Percentiles rank a stretch among this genome's conserved stretches.
Conservation (phyloP, 2,329 filamentous ascomycete species). For the Capronia coronata region DNA sequence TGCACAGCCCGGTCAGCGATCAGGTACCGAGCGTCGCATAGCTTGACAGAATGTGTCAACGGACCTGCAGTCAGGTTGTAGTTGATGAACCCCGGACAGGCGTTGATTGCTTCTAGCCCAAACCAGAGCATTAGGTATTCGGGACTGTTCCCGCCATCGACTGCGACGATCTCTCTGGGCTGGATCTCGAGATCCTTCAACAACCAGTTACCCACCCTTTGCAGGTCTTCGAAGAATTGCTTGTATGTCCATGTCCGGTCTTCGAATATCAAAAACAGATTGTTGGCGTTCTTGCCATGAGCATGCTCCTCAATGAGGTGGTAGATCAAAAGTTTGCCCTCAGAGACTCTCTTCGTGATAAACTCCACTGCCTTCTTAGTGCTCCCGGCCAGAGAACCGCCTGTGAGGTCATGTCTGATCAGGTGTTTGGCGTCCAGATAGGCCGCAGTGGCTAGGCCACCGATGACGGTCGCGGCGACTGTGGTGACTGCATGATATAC, state of each 20-base stretch:
- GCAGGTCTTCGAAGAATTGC: constrained; percentile 48
- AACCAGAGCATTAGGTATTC: constrained; percentile 63
- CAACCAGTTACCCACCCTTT: constrained; percentile 59
- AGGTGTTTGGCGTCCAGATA: constrained; percentile 67
- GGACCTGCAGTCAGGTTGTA: constrained; percentile 55
- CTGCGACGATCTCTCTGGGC: constrained; percentile 55
- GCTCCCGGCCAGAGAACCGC: constrained; percentile 35
- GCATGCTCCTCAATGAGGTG: constrained; percentile 59
- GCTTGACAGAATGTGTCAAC: constrained; percentile 58
- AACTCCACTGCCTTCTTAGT: constrained; percentile 17
- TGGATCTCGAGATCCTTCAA: constrained; percentile 50
- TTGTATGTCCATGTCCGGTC: constrained; percentile 54
- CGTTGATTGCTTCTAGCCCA: constrained; percentile 58
- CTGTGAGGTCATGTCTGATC: constrained; percentile 55
- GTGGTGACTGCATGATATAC: constrained; percentile 10
- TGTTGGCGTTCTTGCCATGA: constrained; percentile 46
- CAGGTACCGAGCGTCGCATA: constrained; percentile 51
- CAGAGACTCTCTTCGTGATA: constrained; percentile 36
- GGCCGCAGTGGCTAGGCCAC: constrained; percentile 41
- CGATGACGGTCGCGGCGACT: constrained; percentile 31
- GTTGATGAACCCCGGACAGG: constrained; percentile 65
- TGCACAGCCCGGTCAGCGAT: constrained; percentile 55
- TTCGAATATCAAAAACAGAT: constrained; percentile 62
- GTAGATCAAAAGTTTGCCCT: constrained; percentile 56
- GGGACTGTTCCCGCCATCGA: constrained; percentile 62